A percentile compares a stretch with the other conserved stretches of the same genome.
phyloP scores from a whole-genome alignment of 164 flowering plant genomes.

The Stephania yunnanensis region DNA sequence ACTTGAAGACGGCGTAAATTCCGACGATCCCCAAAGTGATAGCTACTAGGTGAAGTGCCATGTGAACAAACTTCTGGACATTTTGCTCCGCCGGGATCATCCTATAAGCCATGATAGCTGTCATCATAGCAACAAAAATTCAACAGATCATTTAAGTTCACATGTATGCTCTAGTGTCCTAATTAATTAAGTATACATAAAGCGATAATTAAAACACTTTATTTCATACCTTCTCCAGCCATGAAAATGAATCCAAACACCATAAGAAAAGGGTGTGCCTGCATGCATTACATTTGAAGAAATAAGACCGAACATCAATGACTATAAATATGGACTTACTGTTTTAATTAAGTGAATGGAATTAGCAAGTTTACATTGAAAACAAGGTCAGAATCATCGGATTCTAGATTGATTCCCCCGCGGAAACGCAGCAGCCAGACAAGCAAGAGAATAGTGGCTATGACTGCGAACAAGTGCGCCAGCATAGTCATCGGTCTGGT shows the following conservation, averaged over 20 bases:
- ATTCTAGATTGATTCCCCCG: conserved; percentile 30
- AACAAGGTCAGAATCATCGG: conserved; percentile 16
- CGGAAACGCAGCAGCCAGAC: conserved; percentile 39
- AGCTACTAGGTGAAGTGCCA: conserved; percentile 39
- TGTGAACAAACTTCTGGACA: conserved; percentile 47
- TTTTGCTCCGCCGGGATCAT: conserved; percentile 31
- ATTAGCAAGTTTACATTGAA: conserved; percentile 26
- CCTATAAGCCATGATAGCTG: conserved; percentile 76
- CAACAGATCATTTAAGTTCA: neutral
- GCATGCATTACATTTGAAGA: conserved; percentile 22
- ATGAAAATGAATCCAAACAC: conserved; percentile 46
- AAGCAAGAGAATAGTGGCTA: conserved; percentile 27
- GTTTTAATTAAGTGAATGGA: neutral
- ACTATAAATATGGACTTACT: neutral
- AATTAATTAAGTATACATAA: neutral
- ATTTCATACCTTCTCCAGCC: conserved; percentile 56
- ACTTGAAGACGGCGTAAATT: conserved; percentile 65
- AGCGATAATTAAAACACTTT: too few relatives aligned
- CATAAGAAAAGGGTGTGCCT: conserved; percentile 83
- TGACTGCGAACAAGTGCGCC: conserved; percentile 28
- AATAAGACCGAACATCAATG: neutral
- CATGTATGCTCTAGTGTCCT: too few relatives aligned
- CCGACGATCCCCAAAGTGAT: conserved; percentile 57
- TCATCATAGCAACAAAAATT: neutral
- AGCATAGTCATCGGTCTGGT: conserved; percentile 10